Evolutionary conservation across 805 yeast species (phyloP).

Genomic region (Myxozyma monticola): DNA sequence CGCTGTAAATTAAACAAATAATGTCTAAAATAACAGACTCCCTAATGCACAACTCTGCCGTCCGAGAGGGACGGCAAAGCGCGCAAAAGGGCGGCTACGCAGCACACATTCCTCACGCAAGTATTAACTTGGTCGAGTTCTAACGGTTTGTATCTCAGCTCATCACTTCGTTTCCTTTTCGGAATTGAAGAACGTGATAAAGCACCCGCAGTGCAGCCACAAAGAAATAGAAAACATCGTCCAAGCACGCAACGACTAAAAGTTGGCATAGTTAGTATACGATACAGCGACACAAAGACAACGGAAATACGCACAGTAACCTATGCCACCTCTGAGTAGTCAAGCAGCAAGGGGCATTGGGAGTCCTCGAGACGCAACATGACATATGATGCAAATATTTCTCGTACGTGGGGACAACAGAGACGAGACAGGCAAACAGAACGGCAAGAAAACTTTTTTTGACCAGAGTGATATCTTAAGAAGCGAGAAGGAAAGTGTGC

Average conservation of each 20-base stretch:
- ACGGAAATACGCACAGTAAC: background rate
- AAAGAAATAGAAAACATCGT: too few relatives aligned
- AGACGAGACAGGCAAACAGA: background rate
- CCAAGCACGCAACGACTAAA: too few relatives aligned
- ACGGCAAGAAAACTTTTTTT: background rate
- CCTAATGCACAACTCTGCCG: background rate
- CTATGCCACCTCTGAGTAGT: background rate
- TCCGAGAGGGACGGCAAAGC: background rate
- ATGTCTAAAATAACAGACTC: too few relatives aligned
- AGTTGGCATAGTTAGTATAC: too few relatives aligned
- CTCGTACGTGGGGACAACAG: background rate
- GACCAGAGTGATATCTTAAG: background rate
- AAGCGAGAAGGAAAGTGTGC: background rate
- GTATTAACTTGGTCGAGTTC: conserved; percentile 79
- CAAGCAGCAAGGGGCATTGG: background rate
- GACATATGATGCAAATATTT: too few relatives aligned
- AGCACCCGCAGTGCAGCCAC: conserved; percentile 51
- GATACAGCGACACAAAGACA: background rate
- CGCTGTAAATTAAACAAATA: background rate
- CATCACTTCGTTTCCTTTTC: too few relatives aligned
- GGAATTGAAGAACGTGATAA: conserved; percentile 15
- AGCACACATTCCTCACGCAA: conserved; percentile 75
- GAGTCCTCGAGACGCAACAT: background rate
- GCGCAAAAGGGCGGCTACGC: background rate
- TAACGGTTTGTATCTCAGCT: conserved; percentile 77